A percentile compares a stretch with the other conserved stretches of the same genome.
These are phyloP conservation scores for Lithocarpus polystachyus DNA, from an alignment of 306 rosid species.

Conservation along the genomic window DNA sequence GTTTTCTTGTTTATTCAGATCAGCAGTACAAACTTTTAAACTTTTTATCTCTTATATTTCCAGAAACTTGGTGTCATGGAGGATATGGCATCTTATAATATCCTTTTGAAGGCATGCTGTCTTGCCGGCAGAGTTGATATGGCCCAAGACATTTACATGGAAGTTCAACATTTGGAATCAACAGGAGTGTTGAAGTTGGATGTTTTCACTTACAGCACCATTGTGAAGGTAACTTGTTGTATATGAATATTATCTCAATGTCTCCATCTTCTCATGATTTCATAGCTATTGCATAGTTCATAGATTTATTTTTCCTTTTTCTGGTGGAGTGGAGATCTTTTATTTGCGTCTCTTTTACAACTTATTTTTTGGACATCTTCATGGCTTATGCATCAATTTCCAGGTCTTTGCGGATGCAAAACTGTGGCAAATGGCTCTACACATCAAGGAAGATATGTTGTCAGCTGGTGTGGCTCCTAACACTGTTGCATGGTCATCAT, in stretches of 20 bases:
- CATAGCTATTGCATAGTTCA: slow-evolving; percentile 12
- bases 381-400: slow-evolving; percentile 32
- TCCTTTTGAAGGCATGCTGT: slow-evolving; percentile 88
- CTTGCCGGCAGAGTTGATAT: slow-evolving; percentile 92
- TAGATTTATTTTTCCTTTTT: slow-evolving; percentile 10
- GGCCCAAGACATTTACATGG: slow-evolving; percentile 79
- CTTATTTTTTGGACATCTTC: slow-evolving; percentile 14
- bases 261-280: background rate
- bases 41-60: slow-evolving; percentile 27
- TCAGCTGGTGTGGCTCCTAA: slow-evolving; percentile 80
- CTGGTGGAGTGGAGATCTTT: background rate
- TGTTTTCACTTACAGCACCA: slow-evolving; percentile 96
- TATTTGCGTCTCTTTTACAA: background rate
- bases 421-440: slow-evolving; percentile 83
- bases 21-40: slow-evolving; percentile 15
- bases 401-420: slow-evolving; percentile 91
- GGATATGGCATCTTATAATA: slow-evolving; percentile 84
- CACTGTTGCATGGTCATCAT: slow-evolving; percentile 82
- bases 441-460: slow-evolving; percentile 81
- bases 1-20: slow-evolving; percentile 24
- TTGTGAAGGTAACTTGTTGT: slow-evolving; percentile 64
- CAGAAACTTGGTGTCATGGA: slow-evolving; percentile 73
- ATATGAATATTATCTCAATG: slow-evolving; percentile 3
- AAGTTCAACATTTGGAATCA: slow-evolving; percentile 78
- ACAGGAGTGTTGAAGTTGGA: slow-evolving; percentile 72